A percentile compares a stretch with the other conserved stretches of the same genome.
phyloP scores from a whole-genome alignment of 371 early-diverging fungal genomes.

The Mortierella sp. region DNA sequence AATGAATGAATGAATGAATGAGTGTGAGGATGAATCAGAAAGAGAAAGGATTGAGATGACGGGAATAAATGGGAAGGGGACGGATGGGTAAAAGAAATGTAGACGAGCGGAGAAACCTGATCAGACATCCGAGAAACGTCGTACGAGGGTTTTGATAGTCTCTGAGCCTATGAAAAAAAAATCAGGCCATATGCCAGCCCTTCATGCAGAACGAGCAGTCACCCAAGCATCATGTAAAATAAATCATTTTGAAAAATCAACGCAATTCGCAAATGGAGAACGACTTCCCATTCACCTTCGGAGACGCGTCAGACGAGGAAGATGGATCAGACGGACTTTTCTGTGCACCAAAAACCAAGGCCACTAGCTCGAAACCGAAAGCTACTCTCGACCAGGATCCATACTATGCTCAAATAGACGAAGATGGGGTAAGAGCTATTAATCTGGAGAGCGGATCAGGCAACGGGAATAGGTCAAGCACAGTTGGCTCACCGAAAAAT shows the following conservation, averaged over 20 bases:
- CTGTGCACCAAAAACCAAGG: slow-evolving; percentile 30
- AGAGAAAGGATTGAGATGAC: background rate
- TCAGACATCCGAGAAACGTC: background rate
- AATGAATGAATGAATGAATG: background rate
- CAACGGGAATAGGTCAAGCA: background rate
- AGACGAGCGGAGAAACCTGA: slow-evolving; percentile 3
- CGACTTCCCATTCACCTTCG: slow-evolving; percentile 53
- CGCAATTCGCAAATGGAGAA: slow-evolving; percentile 16
- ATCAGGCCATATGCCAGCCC: background rate
- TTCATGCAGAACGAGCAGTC: background rate
- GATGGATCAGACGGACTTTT: slow-evolving; percentile 31
- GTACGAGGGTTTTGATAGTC: background rate
- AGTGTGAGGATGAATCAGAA: slow-evolving; percentile 1
- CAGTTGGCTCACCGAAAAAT: background rate
- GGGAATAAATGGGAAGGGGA: background rate
- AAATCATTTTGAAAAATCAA: background rate
- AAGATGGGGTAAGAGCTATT: slow-evolving; percentile 33
- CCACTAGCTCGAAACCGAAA: slow-evolving; percentile 1
- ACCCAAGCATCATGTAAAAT: background rate
- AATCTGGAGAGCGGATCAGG: background rate
- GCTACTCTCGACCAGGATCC: slow-evolving; percentile 22
- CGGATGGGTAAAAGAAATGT: too few relatives aligned
- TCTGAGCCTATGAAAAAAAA: background rate
- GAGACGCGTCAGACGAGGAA: slow-evolving; percentile 32
- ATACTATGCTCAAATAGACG: slow-evolving; percentile 43